These are phyloP conservation scores for Podospora appendiculata DNA, from an alignment of 495 filamentous ascomycete species.

Conservation along the genomic window DNA sequence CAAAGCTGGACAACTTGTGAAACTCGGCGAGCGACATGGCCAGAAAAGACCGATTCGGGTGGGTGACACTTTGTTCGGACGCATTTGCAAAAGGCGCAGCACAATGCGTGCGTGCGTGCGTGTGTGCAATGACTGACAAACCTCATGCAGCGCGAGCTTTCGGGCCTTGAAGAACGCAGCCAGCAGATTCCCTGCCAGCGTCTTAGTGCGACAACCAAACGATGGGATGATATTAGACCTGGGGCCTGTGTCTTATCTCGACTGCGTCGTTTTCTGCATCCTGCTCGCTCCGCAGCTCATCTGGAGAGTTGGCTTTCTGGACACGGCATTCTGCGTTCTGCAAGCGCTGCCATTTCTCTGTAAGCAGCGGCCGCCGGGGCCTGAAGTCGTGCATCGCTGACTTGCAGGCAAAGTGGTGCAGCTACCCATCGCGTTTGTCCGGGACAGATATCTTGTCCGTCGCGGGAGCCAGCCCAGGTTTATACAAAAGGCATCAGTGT, in stretches of 20 bases:
- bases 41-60: too few species aligned
- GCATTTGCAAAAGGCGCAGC: too few species aligned
- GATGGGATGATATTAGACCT: slow-evolving; percentile 37
- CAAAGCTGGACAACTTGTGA: too few species aligned
- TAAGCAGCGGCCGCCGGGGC: slow-evolving; percentile 20
- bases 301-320: slow-evolving; percentile 47
- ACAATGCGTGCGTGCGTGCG: too few species aligned
- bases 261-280: slow-evolving; percentile 60
- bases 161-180: too few species aligned
- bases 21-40: too few species aligned
- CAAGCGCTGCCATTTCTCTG: slow-evolving; percentile 62
- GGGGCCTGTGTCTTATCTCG: slow-evolving; percentile 59
- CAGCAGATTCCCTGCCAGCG: neutral
- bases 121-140: too few species aligned
- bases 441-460: slow-evolving; percentile 46
- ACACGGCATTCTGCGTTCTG: slow-evolving; percentile 47
- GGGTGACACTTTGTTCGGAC: too few species aligned
- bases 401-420: slow-evolving; percentile 36
- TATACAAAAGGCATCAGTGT: slow-evolving; percentile 54
- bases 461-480: slow-evolving; percentile 46
- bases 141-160: too few species aligned
- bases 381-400: slow-evolving; percentile 1
- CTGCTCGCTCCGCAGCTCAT: slow-evolving; percentile 61
- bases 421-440: slow-evolving; percentile 49
- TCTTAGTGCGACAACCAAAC: neutral